Base-by-base conservation (phyloP, 2,329 filamentous ascomycete species). In the Domatiomyces catenatus region DNA sequence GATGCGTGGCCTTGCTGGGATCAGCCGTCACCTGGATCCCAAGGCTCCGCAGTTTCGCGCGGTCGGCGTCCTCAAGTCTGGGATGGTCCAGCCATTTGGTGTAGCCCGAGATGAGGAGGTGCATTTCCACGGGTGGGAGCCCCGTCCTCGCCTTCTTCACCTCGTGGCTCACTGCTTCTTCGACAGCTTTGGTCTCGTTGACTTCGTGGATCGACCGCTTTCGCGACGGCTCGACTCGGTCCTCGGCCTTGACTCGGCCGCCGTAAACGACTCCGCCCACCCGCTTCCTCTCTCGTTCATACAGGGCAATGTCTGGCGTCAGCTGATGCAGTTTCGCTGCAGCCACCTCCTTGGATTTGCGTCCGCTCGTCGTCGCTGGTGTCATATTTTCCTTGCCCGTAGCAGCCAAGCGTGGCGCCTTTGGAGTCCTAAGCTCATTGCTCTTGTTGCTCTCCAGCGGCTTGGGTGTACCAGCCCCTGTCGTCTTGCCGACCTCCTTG, bases 211-310 rank as follows among this genome's bases (percentile, higher is more conserved):
- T 69, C 42, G 68, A 64, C 52, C 66, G 70, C 62, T 69, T 75
- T 58, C 67, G 69, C 49, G 54, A 54, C 17, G 61, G 61, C 39
- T 62, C 57, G 12, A 62, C 51, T 45, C 67, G 60, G 39, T 68
- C 66, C 48, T 67, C 69, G 18, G 60, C 71, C 57, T 67, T 70
- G 22, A 70, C 67, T 57, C 73, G 64, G 12, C 76, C 74, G 24
- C 79, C 79, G 56, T 81, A 76, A 8, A 78, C 69, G 2, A 83
- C 76, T 42, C 80, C 80, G 12, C 80, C 80, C 45, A 76, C 77
- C 18, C 92, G 80, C 69, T 94, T 95, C 71, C 79, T 87, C 68
- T 98, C 92, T 63, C 92, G 94, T 62, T 96, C 84, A 61, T 92
- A 98, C 28, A 93, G 71, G 1, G 83, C 83, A 61, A 96, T 88